phyloP scores from a whole-genome alignment of 805 yeast species.

The Saccharomycopsis vini region DNA sequence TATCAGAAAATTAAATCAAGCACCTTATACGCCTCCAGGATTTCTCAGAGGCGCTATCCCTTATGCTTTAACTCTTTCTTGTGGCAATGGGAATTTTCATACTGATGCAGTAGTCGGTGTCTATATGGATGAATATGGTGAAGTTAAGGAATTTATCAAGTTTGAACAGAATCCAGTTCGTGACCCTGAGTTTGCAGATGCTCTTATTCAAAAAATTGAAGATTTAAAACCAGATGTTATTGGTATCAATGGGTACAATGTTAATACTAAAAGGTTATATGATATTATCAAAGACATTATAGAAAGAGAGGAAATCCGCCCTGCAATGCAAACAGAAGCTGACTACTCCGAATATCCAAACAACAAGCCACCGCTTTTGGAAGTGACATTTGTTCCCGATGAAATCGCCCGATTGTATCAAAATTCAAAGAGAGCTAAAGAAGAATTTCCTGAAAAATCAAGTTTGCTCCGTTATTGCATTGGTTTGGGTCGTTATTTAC shows the following conservation, averaged over 20 bases:
- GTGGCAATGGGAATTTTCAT: conserved; percentile 76
- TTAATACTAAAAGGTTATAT: conserved; percentile 53
- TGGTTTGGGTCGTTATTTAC: conserved; percentile 84
- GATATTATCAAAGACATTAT: conserved; percentile 49
- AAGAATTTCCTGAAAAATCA: conserved; percentile 80
- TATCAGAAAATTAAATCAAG: conserved; percentile 73
- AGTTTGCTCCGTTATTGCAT: conserved; percentile 74
- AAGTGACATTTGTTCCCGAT: conserved; percentile 78
- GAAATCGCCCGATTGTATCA: conserved; percentile 89
- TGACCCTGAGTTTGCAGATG: conserved; percentile 53
- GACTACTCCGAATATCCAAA: conserved; percentile 17
- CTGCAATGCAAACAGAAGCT: conserved; percentile 23
- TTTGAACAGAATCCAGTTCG: conserved; percentile 56
- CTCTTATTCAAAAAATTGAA: conserved; percentile 50
- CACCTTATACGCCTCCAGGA: conserved; percentile 81
- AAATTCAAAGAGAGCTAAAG: conserved; percentile 61
- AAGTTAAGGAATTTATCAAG: conserved; percentile 65
- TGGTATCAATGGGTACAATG: conserved; percentile 82
- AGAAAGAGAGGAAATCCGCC: conserved; percentile 41
- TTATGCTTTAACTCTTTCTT: conserved; percentile 68
- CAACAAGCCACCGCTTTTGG: conserved; percentile 44
- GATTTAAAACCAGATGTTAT: conserved; percentile 79
- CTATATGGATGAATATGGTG: conserved; percentile 70
- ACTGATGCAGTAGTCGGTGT: conserved; percentile 83
- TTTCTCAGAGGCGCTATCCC: conserved; percentile 77